Evolutionary conservation across 164 flowering plant species (phyloP).

Genomic region (Euptelea pleiosperma): DNA sequence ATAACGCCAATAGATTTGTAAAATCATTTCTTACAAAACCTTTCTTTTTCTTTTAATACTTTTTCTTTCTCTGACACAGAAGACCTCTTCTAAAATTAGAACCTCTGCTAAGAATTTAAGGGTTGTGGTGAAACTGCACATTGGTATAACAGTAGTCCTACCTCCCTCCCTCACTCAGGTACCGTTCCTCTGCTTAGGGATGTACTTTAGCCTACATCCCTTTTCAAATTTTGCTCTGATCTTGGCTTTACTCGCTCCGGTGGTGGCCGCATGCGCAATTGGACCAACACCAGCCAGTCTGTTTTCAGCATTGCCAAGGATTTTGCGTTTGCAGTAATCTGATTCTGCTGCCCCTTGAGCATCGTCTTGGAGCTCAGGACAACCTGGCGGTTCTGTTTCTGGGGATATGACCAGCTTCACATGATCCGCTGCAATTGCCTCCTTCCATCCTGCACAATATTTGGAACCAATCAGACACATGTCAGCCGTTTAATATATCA

Average conservation of each 20-base stretch:
- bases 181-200: constrained; percentile 47
- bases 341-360: constrained; percentile 8
- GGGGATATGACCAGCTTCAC: constrained; percentile 48
- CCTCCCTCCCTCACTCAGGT: constrained; percentile 16
- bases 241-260: constrained; percentile 27
- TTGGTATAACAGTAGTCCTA: constrained; percentile 16
- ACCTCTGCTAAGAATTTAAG: constrained; percentile 66
- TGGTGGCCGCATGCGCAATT: constrained; percentile 15
- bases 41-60: constrained; percentile 16
- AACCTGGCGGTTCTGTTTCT: constrained; percentile 30
- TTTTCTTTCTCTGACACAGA: constrained; percentile 50
- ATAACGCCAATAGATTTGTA: too few species aligned
- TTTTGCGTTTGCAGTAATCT: constrained; percentile 8
- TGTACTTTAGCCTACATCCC: constrained; percentile 47
- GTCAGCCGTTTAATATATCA: too few species aligned
- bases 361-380: constrained; percentile 21
- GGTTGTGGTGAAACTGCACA: constrained; percentile 34
- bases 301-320: constrained; percentile 37
- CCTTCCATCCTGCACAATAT: constrained; percentile 76
- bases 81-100: constrained; percentile 69
- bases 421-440: constrained; percentile 67
- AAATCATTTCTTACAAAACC: constrained; percentile 20
- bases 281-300: constrained; percentile 10
- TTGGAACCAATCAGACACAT: not conserved
- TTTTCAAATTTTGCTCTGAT: constrained; percentile 41